phyloP scores from a whole-genome alignment of 345 rosid genomes.

The Conringia planisiliqua region DNA sequence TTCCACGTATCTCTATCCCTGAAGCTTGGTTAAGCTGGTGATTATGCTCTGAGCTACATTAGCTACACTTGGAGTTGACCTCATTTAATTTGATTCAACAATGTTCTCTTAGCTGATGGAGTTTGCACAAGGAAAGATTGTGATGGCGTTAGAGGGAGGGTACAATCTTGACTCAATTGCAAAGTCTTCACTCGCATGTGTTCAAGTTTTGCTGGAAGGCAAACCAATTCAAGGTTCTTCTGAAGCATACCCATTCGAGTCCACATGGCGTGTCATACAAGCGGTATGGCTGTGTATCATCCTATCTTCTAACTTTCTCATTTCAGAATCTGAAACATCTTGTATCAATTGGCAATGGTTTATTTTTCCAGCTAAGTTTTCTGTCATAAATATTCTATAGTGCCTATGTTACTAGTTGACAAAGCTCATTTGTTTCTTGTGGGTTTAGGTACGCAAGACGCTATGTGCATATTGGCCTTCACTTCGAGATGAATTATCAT shows the following conservation, averaged over 20 bases:
- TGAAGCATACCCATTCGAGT: conserved; percentile 80
- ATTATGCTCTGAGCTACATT: neutral
- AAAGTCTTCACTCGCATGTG: conserved; percentile 80
- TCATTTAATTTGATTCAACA: conserved; percentile 4
- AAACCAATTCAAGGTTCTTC: conserved; percentile 46
- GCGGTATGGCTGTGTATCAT: conserved; percentile 41
- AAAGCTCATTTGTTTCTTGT: neutral
- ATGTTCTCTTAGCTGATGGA: conserved; percentile 61
- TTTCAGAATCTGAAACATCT: neutral
- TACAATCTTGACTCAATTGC: conserved; percentile 84
- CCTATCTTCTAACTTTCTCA: conserved; percentile 4
- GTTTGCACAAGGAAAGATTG: conserved; percentile 77
- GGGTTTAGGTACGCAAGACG: conserved; percentile 61
- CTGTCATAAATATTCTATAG: neutral
- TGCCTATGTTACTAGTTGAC: conserved; percentile 10
- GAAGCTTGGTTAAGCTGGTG: neutral
- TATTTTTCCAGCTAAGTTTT: neutral
- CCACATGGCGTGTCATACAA: conserved; percentile 87
- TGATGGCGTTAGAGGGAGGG: conserved; percentile 90
- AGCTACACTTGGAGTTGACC: neutral
- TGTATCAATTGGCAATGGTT: neutral
- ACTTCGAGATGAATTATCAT: conserved; percentile 64
- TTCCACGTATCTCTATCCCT: too few species aligned
- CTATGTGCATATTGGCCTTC: conserved; percentile 66
- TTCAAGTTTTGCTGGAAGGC: conserved; percentile 69